These are phyloP conservation scores for Fusarium sp. DNA, from an alignment of 2,329 filamentous ascomycete genomes.

Conservation along the genomic window DNA sequence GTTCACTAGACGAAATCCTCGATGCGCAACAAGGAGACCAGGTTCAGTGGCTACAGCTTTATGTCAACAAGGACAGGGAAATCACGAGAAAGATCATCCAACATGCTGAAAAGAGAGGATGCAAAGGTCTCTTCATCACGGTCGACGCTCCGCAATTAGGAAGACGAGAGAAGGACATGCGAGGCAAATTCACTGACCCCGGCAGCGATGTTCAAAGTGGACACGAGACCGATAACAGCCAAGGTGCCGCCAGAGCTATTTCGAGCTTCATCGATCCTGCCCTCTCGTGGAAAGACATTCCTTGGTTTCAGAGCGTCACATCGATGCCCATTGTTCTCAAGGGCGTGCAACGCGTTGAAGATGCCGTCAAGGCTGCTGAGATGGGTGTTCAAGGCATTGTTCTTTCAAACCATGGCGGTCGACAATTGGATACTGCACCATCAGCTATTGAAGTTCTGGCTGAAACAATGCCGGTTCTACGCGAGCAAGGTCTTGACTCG, in stretches of 20 bases:
- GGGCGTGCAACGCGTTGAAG: constrained; percentile 93
- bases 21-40: constrained; percentile 79
- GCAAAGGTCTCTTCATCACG: constrained; percentile 97
- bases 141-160: constrained; percentile 98
- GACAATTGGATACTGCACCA: constrained; percentile 89
- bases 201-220: not conserved
- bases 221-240: constrained; percentile 68
- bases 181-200: constrained; percentile 64
- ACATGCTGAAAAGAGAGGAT: constrained; percentile 88
- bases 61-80: constrained; percentile 91
- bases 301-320: constrained; percentile 89
- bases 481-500: constrained; percentile 73
- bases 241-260: constrained; percentile 83
- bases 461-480: constrained; percentile 87
- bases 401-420: constrained; percentile 96
- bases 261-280: constrained; percentile 75
- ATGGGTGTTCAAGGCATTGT: constrained; percentile 90
- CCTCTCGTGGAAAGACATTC: constrained; percentile 89
- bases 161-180: constrained; percentile 96
- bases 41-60: constrained; percentile 94
- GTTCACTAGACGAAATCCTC: constrained; percentile 95
- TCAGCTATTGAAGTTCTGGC: constrained; percentile 88
- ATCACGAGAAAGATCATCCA: constrained; percentile 91
- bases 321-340: constrained; percentile 95
- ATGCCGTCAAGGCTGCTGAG: constrained; percentile 83